Conservation (phyloP, 306 rosid genomes). For the Lupinus albus region DNA sequence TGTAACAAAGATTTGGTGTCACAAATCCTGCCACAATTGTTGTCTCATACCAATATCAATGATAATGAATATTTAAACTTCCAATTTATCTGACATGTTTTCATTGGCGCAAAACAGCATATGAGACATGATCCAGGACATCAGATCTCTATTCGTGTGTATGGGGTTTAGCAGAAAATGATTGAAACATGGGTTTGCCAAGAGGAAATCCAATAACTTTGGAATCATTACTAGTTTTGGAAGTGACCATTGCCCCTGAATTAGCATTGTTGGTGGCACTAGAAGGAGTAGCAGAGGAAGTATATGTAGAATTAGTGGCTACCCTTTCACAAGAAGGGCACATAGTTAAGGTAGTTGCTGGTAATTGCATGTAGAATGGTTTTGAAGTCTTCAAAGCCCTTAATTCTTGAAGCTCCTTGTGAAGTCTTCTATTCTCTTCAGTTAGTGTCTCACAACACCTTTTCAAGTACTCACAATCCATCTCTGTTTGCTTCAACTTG, state of each 20-base stretch:
- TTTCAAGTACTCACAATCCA: conserved; percentile 72
- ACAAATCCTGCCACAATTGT: too few relatives aligned
- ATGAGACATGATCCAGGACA: too few relatives aligned
- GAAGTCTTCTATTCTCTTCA: conserved; percentile 70
- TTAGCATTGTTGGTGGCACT: neutral
- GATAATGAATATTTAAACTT: too few relatives aligned
- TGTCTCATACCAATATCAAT: too few relatives aligned
- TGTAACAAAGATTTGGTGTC: too few relatives aligned
- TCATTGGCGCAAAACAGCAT: too few relatives aligned
- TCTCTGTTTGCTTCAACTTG: conserved; percentile 76
- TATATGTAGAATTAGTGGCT: conserved; percentile 50
- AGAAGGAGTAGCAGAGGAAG: conserved; percentile 31
- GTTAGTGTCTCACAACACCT: conserved; percentile 74
- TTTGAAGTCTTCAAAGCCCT: conserved; percentile 71
- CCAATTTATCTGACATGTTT: too few relatives aligned
- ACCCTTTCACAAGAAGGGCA: conserved; percentile 81
- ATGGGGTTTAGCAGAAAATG: conserved; percentile 47
- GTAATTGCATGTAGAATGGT: conserved; percentile 74
- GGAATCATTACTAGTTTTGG: conserved; percentile 10
- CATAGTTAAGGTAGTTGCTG: conserved; percentile 82
- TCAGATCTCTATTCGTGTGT: too few relatives aligned
- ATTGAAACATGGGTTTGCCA: conserved; percentile 51
- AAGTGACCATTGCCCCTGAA: conserved; percentile 13
- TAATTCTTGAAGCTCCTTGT: conserved; percentile 77
- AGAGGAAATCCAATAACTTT: conserved; percentile 51